Evolutionary conservation across 768 basidiomycete genomes (phyloP), one percentile per base, ranked within the genome.

Genomic region (Solioccasus polychromus): DNA sequence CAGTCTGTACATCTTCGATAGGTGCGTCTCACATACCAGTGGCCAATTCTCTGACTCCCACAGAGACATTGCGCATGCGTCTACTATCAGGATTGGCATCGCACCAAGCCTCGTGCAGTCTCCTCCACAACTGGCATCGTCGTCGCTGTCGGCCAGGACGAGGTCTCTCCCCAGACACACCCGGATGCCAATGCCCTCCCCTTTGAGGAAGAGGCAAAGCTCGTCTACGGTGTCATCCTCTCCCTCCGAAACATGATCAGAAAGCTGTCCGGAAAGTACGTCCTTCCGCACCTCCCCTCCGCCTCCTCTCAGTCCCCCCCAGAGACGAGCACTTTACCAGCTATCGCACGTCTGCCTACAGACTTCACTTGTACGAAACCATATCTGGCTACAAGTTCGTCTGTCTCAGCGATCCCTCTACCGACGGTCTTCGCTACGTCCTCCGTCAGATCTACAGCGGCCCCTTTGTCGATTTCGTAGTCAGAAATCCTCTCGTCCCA

Each of bases 141-240:
- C 40, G 77, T 90, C 22, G 86, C 88, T 3, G 68, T 73, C 34
- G 68, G 66, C 46, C 67, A 73, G 66, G 79, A 82, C 55, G 31
- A 53, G 65, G 4, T 50, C 59, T 18, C 63, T 72, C 22, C 8
- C 30, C 47, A 2, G 55, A 49, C 8, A 4, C 60, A 20, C 35
- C 40, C 42, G 0, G 58, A 59, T 2, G 18, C 38, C 9, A 78
- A 70, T 50, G 73, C 80, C 4, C 71, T 99, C 17, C 74, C 95
- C 6, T 98, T 99, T 55, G 96, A 99, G 60, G 96, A 99, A 65
- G 95, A 99, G 66, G 85, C 86, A 1, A 99, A 99, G 63, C 77
- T 99, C 50, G 94, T 99, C 0, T 99, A 98, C 63, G 96, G 96
- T 45, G 90, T 99, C 43, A 75, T 98, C 12, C 72, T 97, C 34